Evolutionary conservation across 2,329 filamentous ascomycete genomes (phyloP).

Genomic region (Thermothelomyces thermophilus): DNA sequence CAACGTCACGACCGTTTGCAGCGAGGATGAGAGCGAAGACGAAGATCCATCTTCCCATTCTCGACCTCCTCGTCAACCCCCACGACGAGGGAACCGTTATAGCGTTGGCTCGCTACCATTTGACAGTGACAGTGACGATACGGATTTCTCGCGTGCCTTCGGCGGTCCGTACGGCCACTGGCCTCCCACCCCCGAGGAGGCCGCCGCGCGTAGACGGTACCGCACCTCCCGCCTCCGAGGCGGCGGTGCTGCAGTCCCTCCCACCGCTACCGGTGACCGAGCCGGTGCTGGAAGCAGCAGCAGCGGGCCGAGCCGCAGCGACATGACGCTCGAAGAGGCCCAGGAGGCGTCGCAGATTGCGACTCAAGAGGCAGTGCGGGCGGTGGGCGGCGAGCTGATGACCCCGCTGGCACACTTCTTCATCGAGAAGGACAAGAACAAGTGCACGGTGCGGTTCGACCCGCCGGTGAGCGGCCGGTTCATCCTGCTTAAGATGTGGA

Average conservation of each 20-base stretch:
- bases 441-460: conserved; percentile 80
- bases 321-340: conserved; percentile 34
- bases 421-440: conserved; percentile 75
- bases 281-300: conserved; percentile 22
- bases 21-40: conserved; percentile 52
- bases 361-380: conserved; percentile 50
- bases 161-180: conserved; percentile 7
- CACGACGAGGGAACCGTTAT: conserved; percentile 38
- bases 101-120: conserved; percentile 50
- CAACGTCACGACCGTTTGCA: conserved; percentile 52
- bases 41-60: conserved; percentile 22
- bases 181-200: conserved; percentile 11
- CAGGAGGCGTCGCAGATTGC: conserved; percentile 45
- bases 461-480: conserved; percentile 75
- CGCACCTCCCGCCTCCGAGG: neutral
- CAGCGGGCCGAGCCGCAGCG: conserved; percentile 9
- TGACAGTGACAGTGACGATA: conserved; percentile 41
- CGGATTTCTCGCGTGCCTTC: conserved; percentile 28
- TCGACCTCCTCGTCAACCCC: conserved; percentile 22
- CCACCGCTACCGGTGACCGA: neutral
- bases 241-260: neutral
- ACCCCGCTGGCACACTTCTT: conserved; percentile 74
- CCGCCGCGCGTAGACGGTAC: neutral
- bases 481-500: conserved; percentile 87
- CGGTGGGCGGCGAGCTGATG: conserved; percentile 55